Percentiles rank a stretch among this genome's conserved stretches.
phyloP scores from a whole-genome alignment of 1,284 basidiomycete species.

The Naganishia cerealis region DNA sequence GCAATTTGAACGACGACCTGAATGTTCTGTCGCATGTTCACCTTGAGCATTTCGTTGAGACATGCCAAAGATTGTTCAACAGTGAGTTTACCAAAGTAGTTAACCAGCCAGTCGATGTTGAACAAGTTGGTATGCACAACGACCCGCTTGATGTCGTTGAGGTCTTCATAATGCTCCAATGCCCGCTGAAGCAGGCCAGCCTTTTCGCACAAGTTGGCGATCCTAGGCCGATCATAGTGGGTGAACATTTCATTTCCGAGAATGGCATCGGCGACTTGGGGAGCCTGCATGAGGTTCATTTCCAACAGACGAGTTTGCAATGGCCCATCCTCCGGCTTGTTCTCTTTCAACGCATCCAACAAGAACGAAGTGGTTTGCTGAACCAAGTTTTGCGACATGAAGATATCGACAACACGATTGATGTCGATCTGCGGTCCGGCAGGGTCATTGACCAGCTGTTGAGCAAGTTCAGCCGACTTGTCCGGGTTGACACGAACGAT shows the following conservation, averaged over 20 bases:
- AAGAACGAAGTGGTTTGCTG: constrained; percentile 98
- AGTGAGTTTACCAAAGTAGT: constrained; percentile 94
- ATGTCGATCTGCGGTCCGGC: constrained; percentile 88
- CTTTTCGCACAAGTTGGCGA: constrained; percentile 98
- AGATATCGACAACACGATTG: constrained; percentile 95
- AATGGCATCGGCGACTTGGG: constrained; percentile 98
- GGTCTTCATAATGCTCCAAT: constrained; percentile 95
- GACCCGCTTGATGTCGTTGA: constrained; percentile 95
- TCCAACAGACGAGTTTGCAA: constrained; percentile 95
- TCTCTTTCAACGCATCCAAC: constrained; percentile 97
- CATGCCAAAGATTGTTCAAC: constrained; percentile 98
- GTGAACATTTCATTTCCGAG: constrained; percentile 99
- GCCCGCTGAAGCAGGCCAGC: constrained; percentile 89
- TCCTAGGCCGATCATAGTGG: constrained; percentile 92
- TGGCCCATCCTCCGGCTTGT: constrained; percentile 94
- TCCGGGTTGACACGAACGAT: constrained; percentile 95
- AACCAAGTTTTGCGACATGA: constrained; percentile 99
- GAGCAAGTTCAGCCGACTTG: constrained; percentile 96
- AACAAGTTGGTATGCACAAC: constrained; percentile 90
- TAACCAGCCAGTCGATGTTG: constrained; percentile 91
- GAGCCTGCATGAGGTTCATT: constrained; percentile 97
- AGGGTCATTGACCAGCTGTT: constrained; percentile 93
- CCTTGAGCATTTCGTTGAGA: constrained; percentile 93
- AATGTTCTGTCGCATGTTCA: constrained; percentile 97
- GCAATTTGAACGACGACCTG: constrained; percentile 97